phyloP scores from a whole-genome alignment of 2,329 filamentous ascomycete species.

The Pestalotiopsis sp. region DNA sequence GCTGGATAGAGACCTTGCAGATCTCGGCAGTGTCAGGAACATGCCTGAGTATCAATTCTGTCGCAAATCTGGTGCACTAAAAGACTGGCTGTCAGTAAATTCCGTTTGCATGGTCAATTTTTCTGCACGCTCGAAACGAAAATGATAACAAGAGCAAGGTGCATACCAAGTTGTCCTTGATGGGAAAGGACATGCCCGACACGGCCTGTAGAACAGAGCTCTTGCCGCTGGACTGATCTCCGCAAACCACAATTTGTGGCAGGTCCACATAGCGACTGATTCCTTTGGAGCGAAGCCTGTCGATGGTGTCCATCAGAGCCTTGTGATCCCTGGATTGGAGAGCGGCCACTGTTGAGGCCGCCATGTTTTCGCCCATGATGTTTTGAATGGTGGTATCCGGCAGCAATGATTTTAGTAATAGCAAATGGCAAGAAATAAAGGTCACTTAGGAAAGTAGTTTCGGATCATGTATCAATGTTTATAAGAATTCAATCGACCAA shows the following conservation, averaged over 20 bases:
- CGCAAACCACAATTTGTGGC: slow-evolving; percentile 54
- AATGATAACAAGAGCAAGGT: neutral
- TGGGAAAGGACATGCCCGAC: slow-evolving; percentile 59
- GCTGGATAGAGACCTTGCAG: slow-evolving; percentile 34
- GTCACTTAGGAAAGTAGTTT: too few species aligned
- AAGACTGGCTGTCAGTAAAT: neutral
- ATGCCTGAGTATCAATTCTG: slow-evolving; percentile 57
- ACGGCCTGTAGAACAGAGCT: slow-evolving; percentile 64
- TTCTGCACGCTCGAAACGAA: too few species aligned
- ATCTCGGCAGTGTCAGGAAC: slow-evolving; percentile 21
- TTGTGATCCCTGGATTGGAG: slow-evolving; percentile 23
- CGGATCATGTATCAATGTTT: too few species aligned
- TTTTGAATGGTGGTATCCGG: neutral
- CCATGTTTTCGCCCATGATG: neutral
- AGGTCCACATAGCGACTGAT: slow-evolving; percentile 37
- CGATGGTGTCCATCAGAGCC: slow-evolving; percentile 35
- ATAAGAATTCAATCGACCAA: too few species aligned
- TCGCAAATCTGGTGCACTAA: slow-evolving; percentile 62
- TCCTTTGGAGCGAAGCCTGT: slow-evolving; percentile 33
- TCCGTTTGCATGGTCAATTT: neutral
- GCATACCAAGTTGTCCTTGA: slow-evolving; percentile 46
- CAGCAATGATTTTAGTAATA: too few species aligned
- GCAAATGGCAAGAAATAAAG: neutral
- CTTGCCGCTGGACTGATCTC: slow-evolving; percentile 62
- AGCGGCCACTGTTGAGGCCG: neutral